Conservation (phyloP, 2,329 filamentous ascomycete species). For the Fusarium duplospermum region DNA sequence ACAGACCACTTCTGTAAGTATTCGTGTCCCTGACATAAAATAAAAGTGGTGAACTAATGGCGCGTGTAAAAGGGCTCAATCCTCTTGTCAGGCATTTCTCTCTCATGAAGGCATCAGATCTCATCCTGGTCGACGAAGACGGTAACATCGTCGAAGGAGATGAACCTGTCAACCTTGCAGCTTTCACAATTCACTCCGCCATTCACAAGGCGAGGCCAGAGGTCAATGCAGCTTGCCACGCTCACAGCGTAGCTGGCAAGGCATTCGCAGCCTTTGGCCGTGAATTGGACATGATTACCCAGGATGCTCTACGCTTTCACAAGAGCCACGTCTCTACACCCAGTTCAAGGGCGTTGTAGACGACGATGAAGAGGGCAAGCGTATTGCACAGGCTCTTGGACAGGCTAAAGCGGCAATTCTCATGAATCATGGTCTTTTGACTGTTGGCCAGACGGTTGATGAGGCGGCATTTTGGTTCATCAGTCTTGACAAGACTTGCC, state of each 20-base stretch:
- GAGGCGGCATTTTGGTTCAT: slow-evolving; percentile 1
- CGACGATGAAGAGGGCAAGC: neutral
- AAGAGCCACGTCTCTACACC: neutral
- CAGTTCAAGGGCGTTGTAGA: neutral
- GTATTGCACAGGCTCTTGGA: neutral
- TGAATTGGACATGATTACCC: slow-evolving; percentile 74
- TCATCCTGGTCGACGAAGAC: slow-evolving; percentile 66
- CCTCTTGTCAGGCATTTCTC: neutral
- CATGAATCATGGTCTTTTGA: slow-evolving; percentile 4
- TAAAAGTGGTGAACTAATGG: neutral
- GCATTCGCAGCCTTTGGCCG: slow-evolving; percentile 72
- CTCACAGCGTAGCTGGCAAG: slow-evolving; percentile 70
- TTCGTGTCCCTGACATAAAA: rapidly evolving
- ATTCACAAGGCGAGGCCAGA: slow-evolving; percentile 71
- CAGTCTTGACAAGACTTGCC: neutral
- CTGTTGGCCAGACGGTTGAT: neutral
- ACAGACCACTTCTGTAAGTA: neutral
- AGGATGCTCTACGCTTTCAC: slow-evolving; percentile 53
- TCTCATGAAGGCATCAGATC: slow-evolving; percentile 54
- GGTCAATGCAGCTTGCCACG: slow-evolving; percentile 73
- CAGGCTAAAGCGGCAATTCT: neutral
- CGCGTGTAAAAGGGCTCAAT: neutral
- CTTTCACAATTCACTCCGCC: slow-evolving; percentile 74
- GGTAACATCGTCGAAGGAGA: slow-evolving; percentile 1
- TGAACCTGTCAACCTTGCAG: slow-evolving; percentile 71